Conservation (phyloP, 352 stramenopile genomes). For the Globisporangium splendens region DNA sequence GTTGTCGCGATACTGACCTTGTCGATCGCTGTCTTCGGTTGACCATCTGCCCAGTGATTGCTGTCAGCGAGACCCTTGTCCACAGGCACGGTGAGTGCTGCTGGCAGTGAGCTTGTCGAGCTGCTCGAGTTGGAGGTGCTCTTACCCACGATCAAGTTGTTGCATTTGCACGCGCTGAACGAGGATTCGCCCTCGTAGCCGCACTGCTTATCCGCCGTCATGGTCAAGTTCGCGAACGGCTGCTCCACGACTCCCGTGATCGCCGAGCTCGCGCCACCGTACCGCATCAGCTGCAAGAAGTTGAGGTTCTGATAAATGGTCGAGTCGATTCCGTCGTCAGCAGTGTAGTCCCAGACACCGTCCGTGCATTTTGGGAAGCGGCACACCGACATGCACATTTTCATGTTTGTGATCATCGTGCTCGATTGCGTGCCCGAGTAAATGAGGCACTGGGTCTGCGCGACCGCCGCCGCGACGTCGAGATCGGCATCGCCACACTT, state of each 20-base stretch:
- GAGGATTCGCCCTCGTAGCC: constrained; percentile 53
- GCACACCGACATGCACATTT: constrained; percentile 78
- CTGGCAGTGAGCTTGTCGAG: constrained; percentile 10
- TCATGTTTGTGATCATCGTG: constrained; percentile 44
- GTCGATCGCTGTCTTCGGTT: constrained; percentile 55
- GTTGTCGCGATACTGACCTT: constrained; percentile 58
- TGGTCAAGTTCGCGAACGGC: constrained; percentile 51
- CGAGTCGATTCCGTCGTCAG: constrained; percentile 61
- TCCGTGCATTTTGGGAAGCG: constrained; percentile 72
- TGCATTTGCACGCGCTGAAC: constrained; percentile 58
- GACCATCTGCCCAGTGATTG: constrained; percentile 63
- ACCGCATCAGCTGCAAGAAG: constrained; percentile 56
- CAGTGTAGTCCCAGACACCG: constrained; percentile 72
- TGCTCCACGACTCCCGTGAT: constrained; percentile 30
- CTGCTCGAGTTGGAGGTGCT: constrained; percentile 17
- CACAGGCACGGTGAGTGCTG: constrained; percentile 29
- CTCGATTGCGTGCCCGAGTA: constrained; percentile 64
- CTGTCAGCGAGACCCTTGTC: constrained; percentile 64
- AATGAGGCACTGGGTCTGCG: constrained; percentile 67
- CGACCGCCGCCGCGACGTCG: constrained; percentile 39
- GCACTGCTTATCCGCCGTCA: constrained; percentile 49
- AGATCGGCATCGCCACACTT: constrained; percentile 50
- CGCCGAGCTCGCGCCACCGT: constrained; percentile 29
- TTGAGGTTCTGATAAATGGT: constrained; percentile 66
- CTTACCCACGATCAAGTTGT: constrained; percentile 28